Evolutionary conservation across 495 filamentous ascomycete species (phyloP), one percentile per base, ranked within the genome.

Genomic region (Mytilinidion resinicola): DNA sequence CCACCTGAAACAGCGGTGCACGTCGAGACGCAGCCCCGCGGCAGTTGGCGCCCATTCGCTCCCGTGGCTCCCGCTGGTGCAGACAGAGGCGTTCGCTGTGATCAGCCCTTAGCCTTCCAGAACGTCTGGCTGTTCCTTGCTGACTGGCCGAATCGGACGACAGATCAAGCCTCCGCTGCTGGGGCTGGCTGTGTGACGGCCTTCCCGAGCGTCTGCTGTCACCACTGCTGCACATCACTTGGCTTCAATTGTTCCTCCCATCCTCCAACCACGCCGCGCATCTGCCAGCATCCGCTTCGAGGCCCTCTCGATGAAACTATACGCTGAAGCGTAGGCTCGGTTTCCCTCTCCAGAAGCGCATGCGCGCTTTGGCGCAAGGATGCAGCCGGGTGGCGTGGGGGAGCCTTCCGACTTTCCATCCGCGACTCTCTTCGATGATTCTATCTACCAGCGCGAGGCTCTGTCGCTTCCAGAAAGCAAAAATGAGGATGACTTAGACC

Each of bases 401-500:
- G 30, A 51, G 17, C 14, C 53, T 36, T 38, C 38, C 46, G 60
- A 65, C 20, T 33, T 65, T 37, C 55, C 41, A 15, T 55, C 54
- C 11, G 54, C 48, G 33, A 58, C 57, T 33, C 56, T 65, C 11
- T 65, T 65, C 46, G 58, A 65, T 30, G 58, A 65, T 36, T 47
- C 51, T 21, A 35, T 61, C 9, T 67, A 59, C 55, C 52, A 42
- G 4, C 21, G 47, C 25, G 61, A 67, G 38, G 65, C 49, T 5
- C 55, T 67, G 21, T 38, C 35, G 10, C 48, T 59, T 10, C 38
- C 48, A 2, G 51, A 46, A 5, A 25, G 43, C 41, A 39, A 61
- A 20, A 56, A 51, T 38, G 65, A 67, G 42, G 61, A 67, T 38
- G 55, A 54, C 6, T 34, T 64, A 33, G 65, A 67, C 44, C 54